phyloP scores from a whole-genome alignment of 1,139 yeast species.

The Wickerhamomyces sp. region DNA sequence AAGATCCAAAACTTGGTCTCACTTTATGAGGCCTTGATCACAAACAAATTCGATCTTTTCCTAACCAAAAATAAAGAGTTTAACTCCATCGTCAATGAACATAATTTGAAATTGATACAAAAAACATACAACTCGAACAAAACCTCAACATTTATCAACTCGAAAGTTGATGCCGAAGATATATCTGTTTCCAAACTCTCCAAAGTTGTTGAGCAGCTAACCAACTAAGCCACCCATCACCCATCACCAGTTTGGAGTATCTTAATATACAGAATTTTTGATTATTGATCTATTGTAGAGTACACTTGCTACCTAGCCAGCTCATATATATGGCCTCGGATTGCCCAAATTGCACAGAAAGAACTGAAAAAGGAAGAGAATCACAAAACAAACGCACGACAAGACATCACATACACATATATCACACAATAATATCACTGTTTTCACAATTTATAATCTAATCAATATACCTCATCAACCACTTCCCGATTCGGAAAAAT shows the following conservation, averaged over 20 bases:
- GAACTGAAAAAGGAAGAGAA: too few species aligned
- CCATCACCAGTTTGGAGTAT: background rate
- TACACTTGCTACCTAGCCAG: too few species aligned
- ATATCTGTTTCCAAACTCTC: constrained; percentile 20
- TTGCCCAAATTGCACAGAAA: too few species aligned
- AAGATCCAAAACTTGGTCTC: constrained; percentile 32
- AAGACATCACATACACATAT: background rate
- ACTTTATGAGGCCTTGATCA: constrained; percentile 32
- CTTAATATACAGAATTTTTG: background rate
- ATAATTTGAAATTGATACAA: constrained; percentile 13
- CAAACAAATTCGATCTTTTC: constrained; percentile 33
- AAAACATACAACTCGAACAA: constrained; percentile 18
- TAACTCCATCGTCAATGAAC: constrained; percentile 13
- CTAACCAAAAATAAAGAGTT: constrained; percentile 23
- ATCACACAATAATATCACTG: background rate
- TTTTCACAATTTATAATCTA: too few species aligned
- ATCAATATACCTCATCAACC: constrained; percentile 11
- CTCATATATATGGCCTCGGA: too few species aligned
- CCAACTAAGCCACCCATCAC: too few species aligned
- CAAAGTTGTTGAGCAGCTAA: constrained; percentile 20
- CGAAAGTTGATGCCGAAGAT: constrained; percentile 19
- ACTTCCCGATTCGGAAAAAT: constrained; percentile 9
- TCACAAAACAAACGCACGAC: background rate
- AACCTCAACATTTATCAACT: constrained; percentile 16
- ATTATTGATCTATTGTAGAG: background rate